Percentiles rank a stretch among this genome's conserved stretches.
phyloP scores from a whole-genome alignment of 495 filamentous ascomycete species.

The Chaetomium fimeti region DNA sequence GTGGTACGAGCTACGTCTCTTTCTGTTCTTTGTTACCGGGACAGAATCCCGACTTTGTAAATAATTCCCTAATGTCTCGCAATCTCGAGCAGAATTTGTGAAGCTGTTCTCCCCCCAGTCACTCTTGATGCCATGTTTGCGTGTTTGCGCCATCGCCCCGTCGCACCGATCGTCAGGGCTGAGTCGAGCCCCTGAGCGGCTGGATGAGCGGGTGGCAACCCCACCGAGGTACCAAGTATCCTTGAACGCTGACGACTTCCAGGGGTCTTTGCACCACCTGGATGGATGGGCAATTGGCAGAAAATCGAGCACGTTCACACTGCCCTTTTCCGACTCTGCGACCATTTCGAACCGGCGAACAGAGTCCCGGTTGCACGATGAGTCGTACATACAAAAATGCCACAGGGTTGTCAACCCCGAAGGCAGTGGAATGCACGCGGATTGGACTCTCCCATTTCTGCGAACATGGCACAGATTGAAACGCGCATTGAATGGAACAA shows the following conservation, averaged over 20 bases:
- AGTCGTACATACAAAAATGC: background rate
- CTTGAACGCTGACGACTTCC: background rate
- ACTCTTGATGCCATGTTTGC: background rate
- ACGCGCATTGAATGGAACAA: background rate
- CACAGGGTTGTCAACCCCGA: too few species aligned
- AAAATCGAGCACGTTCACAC: background rate
- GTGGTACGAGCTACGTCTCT: conserved; percentile 1
- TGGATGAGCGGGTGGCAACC: too few species aligned
- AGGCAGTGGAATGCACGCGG: background rate
- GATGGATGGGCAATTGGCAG: conserved; percentile 9
- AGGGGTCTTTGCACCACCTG: background rate
- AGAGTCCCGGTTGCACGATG: background rate
- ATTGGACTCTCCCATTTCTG: background rate
- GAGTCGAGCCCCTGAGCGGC: too few species aligned
- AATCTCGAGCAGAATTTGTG: conserved; percentile 11
- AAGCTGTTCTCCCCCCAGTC: background rate
- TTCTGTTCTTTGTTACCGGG: background rate
- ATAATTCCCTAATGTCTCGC: conserved; percentile 17
- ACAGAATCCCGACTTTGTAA: conserved; percentile 6
- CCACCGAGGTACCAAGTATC: too few species aligned
- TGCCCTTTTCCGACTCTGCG: background rate
- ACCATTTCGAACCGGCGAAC: background rate
- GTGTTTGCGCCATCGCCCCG: background rate
- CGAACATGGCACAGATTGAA: background rate
- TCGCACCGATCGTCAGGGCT: too few species aligned